phyloP scores from a whole-genome alignment of 2,329 filamentous ascomycete genomes.

The Leptosphaerulina australis region DNA sequence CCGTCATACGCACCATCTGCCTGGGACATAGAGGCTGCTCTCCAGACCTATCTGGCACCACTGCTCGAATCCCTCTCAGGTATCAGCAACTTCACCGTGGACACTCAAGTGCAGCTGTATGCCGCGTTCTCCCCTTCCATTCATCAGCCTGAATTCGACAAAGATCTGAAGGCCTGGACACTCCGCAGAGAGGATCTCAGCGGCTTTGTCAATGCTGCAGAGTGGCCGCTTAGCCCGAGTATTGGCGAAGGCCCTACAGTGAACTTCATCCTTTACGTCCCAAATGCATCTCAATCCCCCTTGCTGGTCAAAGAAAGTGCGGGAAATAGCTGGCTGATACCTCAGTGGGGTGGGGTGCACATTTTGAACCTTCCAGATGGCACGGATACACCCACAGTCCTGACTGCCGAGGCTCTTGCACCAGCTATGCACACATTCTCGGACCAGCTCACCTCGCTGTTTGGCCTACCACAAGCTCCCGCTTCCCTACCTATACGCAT shows the following conservation, averaged over 20 bases:
- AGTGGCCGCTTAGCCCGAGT: slow-evolving; percentile 94
- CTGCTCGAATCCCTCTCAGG: slow-evolving; percentile 77
- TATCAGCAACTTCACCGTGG: slow-evolving; percentile 94
- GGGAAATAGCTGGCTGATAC: slow-evolving; percentile 85
- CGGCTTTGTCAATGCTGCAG: slow-evolving; percentile 95
- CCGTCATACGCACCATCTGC: slow-evolving; percentile 76
- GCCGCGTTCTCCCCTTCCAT: slow-evolving; percentile 71
- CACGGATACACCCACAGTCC: slow-evolving; percentile 52
- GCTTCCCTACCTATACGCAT: slow-evolving; percentile 81
- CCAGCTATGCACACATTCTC: slow-evolving; percentile 89
- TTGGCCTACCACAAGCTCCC: slow-evolving; percentile 82
- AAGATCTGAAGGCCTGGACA: slow-evolving; percentile 63
- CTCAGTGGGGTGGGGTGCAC: slow-evolving; percentile 87
- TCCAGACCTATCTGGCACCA: slow-evolving; percentile 80
- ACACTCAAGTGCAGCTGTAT: slow-evolving; percentile 95
- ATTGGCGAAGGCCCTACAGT: slow-evolving; percentile 93
- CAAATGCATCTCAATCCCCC: slow-evolving; percentile 68
- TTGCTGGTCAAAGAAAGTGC: slow-evolving; percentile 64
- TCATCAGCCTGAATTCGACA: slow-evolving; percentile 61
- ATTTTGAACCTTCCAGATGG: slow-evolving; percentile 65
- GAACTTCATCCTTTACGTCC: slow-evolving; percentile 93
- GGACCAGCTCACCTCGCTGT: slow-evolving; percentile 83
- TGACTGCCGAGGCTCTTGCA: slow-evolving; percentile 71
- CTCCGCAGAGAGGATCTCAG: slow-evolving; percentile 86
- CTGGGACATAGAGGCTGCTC: slow-evolving; percentile 87